Evolutionary conservation across 208 protist species (phyloP).

Genomic region (Phytomonas francai): DNA sequence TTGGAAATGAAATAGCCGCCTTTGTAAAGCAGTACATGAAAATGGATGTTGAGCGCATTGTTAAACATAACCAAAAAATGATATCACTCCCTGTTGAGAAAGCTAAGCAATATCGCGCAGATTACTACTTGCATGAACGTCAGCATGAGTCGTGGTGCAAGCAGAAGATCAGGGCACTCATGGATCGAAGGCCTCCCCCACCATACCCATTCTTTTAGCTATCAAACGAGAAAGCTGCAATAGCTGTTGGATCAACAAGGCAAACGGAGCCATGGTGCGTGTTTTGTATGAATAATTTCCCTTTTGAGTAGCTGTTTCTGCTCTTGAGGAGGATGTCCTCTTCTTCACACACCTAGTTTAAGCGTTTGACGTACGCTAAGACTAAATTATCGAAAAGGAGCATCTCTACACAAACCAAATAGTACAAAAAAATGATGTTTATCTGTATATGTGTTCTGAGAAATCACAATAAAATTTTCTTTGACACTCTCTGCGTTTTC

Average conservation of each 20-base stretch:
- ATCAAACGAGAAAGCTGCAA: background rate
- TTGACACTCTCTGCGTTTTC: background rate
- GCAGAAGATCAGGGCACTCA: conserved; percentile 75
- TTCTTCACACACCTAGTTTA: background rate
- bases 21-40: conserved; percentile 84
- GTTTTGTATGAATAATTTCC: background rate
- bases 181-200: conserved; percentile 68
- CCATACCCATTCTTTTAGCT: conserved; percentile 75
- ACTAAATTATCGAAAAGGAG: background rate
- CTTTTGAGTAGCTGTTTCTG: background rate
- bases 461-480: background rate
- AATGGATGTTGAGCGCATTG: conserved; percentile 67
- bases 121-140: conserved; percentile 74
- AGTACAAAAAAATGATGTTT: background rate
- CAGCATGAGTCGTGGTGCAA: conserved; percentile 88
- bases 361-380: background rate
- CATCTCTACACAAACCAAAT: background rate
- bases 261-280: background rate
- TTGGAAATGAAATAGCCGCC: conserved; percentile 51
- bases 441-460: background rate
- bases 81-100: conserved; percentile 47
- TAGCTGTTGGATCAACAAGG: no score
- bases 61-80: conserved; percentile 81
- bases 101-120: conserved; percentile 69
- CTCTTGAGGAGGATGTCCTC: background rate